Percentiles rank a stretch among this genome's conserved stretches.
phyloP scores from a whole-genome alignment of 1,284 basidiomycete genomes.

The Tylopilus sp. region DNA sequence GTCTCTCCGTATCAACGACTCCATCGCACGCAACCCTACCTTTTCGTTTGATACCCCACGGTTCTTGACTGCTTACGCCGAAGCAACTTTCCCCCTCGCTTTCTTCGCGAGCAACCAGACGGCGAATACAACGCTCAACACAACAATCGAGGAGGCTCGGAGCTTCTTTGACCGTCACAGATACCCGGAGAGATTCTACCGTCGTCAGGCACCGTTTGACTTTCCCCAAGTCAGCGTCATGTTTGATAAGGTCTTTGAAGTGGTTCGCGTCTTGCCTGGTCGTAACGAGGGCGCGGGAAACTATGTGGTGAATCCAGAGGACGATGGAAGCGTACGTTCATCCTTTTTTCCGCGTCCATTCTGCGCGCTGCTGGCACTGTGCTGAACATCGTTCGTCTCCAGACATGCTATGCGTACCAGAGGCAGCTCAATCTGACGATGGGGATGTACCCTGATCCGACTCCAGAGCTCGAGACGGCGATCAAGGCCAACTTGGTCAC shows the following conservation, averaged over 20 bases:
- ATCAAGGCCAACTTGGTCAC: slow-evolving; percentile 26
- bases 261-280: slow-evolving; percentile 16
- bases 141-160: slow-evolving; percentile 15
- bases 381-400: slow-evolving; percentile 3
- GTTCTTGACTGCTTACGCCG: slow-evolving; percentile 19
- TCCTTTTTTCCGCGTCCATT: background rate
- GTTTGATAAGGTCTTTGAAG: background rate
- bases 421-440: slow-evolving; percentile 24
- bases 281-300: slow-evolving; percentile 23
- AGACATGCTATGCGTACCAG: slow-evolving; percentile 23
- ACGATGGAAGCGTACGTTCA: slow-evolving; percentile 18
- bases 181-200: slow-evolving; percentile 24
- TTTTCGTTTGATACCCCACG: slow-evolving; percentile 25
- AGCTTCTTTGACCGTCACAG: slow-evolving; percentile 20
- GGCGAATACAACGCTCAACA: slow-evolving; percentile 11
- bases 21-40: slow-evolving; percentile 28
- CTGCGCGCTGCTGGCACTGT: background rate
- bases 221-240: slow-evolving; percentile 3
- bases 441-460: slow-evolving; percentile 24
- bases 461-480: slow-evolving; percentile 17
- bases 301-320: slow-evolving; percentile 15
- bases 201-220: slow-evolving; percentile 20
- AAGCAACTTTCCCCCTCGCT: slow-evolving; percentile 26
- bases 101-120: slow-evolving; percentile 32
- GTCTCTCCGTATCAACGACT: slow-evolving; percentile 20